Evolutionary conservation across 345 rosid genomes (phyloP).

Genomic region (Triadica sebifera): DNA sequence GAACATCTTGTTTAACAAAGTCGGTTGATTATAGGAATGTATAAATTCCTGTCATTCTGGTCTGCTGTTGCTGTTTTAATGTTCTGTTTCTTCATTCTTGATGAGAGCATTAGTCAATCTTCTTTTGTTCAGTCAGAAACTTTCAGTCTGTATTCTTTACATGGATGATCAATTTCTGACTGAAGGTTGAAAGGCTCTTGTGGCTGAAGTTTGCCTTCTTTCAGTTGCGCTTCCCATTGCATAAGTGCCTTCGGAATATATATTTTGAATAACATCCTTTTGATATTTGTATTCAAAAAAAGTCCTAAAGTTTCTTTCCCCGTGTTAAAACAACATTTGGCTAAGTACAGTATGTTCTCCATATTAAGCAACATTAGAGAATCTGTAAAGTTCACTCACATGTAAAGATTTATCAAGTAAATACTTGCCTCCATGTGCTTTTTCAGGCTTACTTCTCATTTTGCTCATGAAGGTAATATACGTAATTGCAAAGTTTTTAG

Average conservation of each 20-base stretch:
- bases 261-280: background rate
- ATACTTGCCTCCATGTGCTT: background rate
- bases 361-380: background rate
- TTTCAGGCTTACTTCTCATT: background rate
- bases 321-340: background rate
- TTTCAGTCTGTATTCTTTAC: background rate
- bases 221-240: background rate
- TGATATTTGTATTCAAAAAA: background rate
- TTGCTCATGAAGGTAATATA: slow-evolving; percentile 3
- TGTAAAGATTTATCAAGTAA: background rate
- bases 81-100: background rate
- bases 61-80: background rate
- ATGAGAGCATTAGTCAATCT: background rate
- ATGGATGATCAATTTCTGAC: background rate
- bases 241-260: background rate
- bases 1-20: background rate
- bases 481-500: slow-evolving; percentile 9
- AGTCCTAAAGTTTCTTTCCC: background rate
- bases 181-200: background rate
- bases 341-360: background rate
- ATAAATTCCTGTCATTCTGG: background rate
- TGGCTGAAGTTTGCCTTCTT: background rate
- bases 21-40: background rate
- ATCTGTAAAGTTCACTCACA: background rate
- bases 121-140: background rate